Conservation (phyloP, 2,329 filamentous ascomycete genomes). For the Fusarium secorum region DNA sequence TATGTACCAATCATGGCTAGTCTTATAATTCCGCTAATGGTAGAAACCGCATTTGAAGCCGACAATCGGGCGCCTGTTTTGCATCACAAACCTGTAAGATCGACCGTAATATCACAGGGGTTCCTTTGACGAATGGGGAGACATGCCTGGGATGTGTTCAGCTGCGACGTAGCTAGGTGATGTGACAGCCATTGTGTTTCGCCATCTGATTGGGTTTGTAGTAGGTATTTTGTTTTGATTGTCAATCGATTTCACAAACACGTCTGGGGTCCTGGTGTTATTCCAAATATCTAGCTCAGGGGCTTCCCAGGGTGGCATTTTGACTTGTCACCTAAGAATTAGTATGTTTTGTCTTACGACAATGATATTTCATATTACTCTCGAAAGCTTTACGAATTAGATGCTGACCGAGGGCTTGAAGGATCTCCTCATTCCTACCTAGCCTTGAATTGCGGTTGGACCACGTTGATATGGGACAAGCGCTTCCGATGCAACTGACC, state of each 20-base stretch:
- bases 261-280: background rate
- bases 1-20: background rate
- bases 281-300: background rate
- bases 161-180: conserved; percentile 17
- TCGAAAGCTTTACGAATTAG: background rate
- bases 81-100: conserved; percentile 17
- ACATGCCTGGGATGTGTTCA: conserved; percentile 21
- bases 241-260: background rate
- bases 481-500: conserved; percentile 16
- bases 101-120: conserved; percentile 21
- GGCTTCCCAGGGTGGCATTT: background rate
- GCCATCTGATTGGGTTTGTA: conserved; percentile 9
- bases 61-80: conserved; percentile 26
- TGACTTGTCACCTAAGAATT: background rate
- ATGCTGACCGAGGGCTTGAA: conserved; percentile 12
- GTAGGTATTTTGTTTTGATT: background rate
- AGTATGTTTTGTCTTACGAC: background rate
- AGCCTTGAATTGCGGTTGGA: conserved; percentile 31
- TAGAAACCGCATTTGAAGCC: background rate
- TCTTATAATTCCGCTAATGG: background rate
- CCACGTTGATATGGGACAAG: conserved; percentile 37
- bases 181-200: conserved; percentile 17
- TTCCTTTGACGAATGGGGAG: conserved; percentile 25
- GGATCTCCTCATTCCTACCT: conserved; percentile 20
- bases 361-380: background rate